These are phyloP conservation scores for Ogataea chonburiensis DNA, from an alignment of 805 yeast species.

Conservation along the genomic window DNA sequence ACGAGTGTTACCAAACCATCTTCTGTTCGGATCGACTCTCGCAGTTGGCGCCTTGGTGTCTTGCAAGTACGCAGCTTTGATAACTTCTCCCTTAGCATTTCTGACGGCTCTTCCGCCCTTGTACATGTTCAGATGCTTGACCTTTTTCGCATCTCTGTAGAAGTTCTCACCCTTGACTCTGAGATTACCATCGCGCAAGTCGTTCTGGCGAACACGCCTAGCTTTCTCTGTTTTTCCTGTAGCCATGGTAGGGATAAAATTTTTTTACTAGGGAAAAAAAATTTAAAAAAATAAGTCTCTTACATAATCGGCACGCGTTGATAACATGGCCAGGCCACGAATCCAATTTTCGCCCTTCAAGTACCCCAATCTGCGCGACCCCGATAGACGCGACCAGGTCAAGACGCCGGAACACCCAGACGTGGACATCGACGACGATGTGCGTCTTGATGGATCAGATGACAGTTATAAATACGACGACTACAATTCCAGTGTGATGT, in stretches of 20 bases:
- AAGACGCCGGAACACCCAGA: slow-evolving; percentile 19
- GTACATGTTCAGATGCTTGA: slow-evolving; percentile 87
- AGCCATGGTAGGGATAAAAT: slow-evolving; percentile 59
- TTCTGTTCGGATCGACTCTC: slow-evolving; percentile 90
- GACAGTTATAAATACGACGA: slow-evolving; percentile 20
- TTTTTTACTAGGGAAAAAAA: slow-evolving; percentile 5
- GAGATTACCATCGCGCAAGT: slow-evolving; percentile 82
- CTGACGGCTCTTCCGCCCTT: slow-evolving; percentile 86
- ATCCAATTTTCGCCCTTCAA: slow-evolving; percentile 25
- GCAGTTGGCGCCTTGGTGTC: slow-evolving; percentile 86
- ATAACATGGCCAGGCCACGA: slow-evolving; percentile 21
- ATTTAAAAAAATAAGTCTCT: slow-evolving; percentile 4
- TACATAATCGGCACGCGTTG: slow-evolving; percentile 10
- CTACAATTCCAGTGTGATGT: slow-evolving; percentile 21
- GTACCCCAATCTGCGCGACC: slow-evolving; percentile 15
- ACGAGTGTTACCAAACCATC: slow-evolving; percentile 97
- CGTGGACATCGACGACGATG: slow-evolving; percentile 16
- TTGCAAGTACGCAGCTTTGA: slow-evolving; percentile 85
- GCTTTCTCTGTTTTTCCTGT: slow-evolving; percentile 87
- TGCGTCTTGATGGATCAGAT: slow-evolving; percentile 13
- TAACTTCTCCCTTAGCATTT: slow-evolving; percentile 83
- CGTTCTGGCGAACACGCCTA: slow-evolving; percentile 81
- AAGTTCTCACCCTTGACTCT: slow-evolving; percentile 97
- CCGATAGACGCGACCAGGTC: slow-evolving; percentile 15
- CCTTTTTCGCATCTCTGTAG: slow-evolving; percentile 91